Evolutionary conservation across 495 filamentous ascomycete genomes (phyloP), one percentile per base, ranked within the genome.

Genomic region (Neurospora sp.): DNA sequence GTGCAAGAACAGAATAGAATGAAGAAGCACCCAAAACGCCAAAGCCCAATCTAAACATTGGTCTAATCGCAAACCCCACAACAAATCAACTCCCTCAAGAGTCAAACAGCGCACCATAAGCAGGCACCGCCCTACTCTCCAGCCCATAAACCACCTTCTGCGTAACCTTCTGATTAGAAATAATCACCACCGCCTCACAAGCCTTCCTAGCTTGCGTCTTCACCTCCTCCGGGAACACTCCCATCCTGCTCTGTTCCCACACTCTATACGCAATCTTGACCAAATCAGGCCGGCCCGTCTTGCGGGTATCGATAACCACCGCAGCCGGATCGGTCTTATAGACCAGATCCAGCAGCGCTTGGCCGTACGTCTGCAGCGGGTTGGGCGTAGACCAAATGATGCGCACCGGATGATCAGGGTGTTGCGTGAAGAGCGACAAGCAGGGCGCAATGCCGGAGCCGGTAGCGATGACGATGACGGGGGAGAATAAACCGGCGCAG

Each of bases 31-130:
- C 27, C 27, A 27, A 27, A 22, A 53, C 45, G 12, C 45, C 45
- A 20, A 4, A 1, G n/a, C 45, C 45, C 45, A 5, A 20, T 27
- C 45, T 22, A 22, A 53, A 9, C 48, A 59, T 31, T 27, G 27
- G 27, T 27, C 27, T 27, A 27, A 27, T 10, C 44, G 16, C 18
- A 2, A 1, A 18, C 16, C 40, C 16, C 40, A 14, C 14, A 41
- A 14, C 3, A 12, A 40, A 14, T 14, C 27, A 40, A 12, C 31
- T 31, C 31, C 31, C 31, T 81, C 65, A 94, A 38, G 92, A 94
- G 83, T 94, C 93, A 80, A 92, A 94, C 74, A 96, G 92, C 7
- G 92, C 89, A 39, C 92, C 93, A 82, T 89, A 94, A 4, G 92
- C 90, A 14, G 90, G 88, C 37, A 93, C 81, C 0, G 91, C 91